These are phyloP conservation scores for Candida sakaeoensis DNA, from an alignment of 805 yeast genomes.

Conservation along the genomic window DNA sequence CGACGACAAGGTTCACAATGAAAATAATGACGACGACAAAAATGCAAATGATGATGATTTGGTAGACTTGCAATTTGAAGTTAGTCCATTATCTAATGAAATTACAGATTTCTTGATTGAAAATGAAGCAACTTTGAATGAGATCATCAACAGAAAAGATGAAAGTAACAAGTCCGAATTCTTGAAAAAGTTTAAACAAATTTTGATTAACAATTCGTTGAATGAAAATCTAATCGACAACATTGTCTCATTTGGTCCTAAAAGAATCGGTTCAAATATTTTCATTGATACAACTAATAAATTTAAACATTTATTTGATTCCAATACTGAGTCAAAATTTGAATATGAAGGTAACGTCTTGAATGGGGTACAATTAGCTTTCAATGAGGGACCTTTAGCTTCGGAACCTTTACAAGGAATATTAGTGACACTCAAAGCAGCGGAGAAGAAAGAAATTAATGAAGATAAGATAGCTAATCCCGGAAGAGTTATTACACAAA, in stretches of 20 bases:
- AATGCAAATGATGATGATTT: slow-evolving; percentile 14
- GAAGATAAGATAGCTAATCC: slow-evolving; percentile 39
- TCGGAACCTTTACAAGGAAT: slow-evolving; percentile 87
- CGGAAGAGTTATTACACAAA: slow-evolving; percentile 71
- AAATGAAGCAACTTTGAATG: slow-evolving; percentile 42
- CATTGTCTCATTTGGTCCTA: slow-evolving; percentile 73
- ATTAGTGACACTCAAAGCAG: slow-evolving; percentile 40
- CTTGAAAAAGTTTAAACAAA: slow-evolving; percentile 9
- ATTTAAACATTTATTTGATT: slow-evolving; percentile 26
- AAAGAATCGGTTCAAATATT: slow-evolving; percentile 70
- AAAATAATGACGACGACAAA: slow-evolving; percentile 15
- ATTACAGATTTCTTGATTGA: slow-evolving; percentile 48
- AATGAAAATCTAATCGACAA: slow-evolving; percentile 15
- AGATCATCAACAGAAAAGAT: slow-evolving; percentile 18
- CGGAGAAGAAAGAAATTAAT: slow-evolving; percentile 19
- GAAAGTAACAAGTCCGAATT: slow-evolving; percentile 1
- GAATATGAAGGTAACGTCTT: slow-evolving; percentile 59
- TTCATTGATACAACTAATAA: slow-evolving; percentile 50
- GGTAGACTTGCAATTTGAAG: slow-evolving; percentile 49
- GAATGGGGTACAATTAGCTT: slow-evolving; percentile 83
- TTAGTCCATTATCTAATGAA: slow-evolving; percentile 53
- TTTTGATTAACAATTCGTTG: slow-evolving; percentile 9
- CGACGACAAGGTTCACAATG: slow-evolving; percentile 44
- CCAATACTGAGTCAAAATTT: slow-evolving; percentile 17
- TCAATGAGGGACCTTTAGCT: slow-evolving; percentile 81